phyloP scores from a whole-genome alignment of 169 alveolate genomes.

The Eimeria tenella region DNA sequence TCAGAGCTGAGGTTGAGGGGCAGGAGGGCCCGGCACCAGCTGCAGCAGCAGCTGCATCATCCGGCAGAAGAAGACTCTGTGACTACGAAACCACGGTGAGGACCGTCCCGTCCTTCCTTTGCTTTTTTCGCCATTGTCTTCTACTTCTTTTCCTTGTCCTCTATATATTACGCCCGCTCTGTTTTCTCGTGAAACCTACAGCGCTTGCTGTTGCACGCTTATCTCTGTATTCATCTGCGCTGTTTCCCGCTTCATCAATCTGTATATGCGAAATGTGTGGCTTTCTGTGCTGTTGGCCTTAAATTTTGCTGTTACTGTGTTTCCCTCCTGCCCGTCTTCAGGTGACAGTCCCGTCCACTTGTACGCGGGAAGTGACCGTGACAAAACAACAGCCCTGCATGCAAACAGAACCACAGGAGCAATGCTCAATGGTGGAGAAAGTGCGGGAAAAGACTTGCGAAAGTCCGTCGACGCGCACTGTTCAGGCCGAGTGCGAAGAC shows the following conservation, averaged over 20 bases:
- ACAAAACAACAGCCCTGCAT: not conserved
- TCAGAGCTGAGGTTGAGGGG: not conserved
- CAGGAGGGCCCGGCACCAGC: not conserved
- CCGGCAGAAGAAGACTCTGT: not conserved
- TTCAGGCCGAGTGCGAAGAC: not conserved
- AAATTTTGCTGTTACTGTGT: not conserved
- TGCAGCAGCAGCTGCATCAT: not conserved
- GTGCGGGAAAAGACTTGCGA: not conserved
- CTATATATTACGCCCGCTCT: too few species aligned
- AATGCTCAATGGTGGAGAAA: not conserved
- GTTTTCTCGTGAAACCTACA: not conserved
- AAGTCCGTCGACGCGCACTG: not conserved
- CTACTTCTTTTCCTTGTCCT: too few species aligned
- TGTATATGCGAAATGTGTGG: not conserved
- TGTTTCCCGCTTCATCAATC: too few species aligned
- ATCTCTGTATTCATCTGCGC: too few species aligned
- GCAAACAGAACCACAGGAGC: not conserved
- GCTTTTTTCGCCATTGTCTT: too few species aligned
- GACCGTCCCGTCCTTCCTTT: too few species aligned
- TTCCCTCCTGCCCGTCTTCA: not conserved
- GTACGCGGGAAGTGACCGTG: not conserved
- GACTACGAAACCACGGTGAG: slow-evolving; percentile 18
- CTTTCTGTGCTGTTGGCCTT: not conserved
- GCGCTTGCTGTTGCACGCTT: too few species aligned
- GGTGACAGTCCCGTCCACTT: not conserved